Evolutionary conservation across 202 grass and related monocot genomes (phyloP).

Genomic region (Zoysia matrella): DNA sequence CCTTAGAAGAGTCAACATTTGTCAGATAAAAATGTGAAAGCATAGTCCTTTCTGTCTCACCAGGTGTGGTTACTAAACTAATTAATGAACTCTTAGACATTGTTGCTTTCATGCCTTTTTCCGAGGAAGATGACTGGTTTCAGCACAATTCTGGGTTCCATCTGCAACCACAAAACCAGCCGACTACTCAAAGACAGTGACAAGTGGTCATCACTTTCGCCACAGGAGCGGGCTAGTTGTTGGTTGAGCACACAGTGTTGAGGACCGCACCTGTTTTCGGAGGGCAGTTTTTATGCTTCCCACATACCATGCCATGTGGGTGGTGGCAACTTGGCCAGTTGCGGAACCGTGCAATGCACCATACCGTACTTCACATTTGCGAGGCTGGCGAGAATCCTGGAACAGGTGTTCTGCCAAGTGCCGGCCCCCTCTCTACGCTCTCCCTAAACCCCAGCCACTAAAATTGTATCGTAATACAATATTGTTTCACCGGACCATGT

Average conservation of each 20-base stretch:
- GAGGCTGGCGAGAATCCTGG: slow-evolving; percentile 29
- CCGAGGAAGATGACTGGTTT: neutral
- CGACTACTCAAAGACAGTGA: neutral
- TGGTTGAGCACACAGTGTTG: neutral
- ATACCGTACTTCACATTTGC: neutral
- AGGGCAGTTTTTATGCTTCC: neutral
- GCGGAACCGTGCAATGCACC: slow-evolving; percentile 21
- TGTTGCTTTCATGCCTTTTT: slow-evolving; percentile 20
- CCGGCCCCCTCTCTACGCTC: neutral
- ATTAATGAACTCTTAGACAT: neutral
- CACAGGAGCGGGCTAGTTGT: slow-evolving; percentile 23
- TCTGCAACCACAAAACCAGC: neutral
- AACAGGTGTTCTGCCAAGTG: slow-evolving; percentile 31
- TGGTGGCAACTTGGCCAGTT: slow-evolving; percentile 38
- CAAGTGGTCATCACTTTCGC: neutral
- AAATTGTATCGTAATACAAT: neutral
- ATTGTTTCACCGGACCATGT: neutral
- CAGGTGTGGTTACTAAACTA: neutral
- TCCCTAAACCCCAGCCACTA: slow-evolving; percentile 25
- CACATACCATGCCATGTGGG: neutral
- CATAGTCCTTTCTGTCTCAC: neutral
- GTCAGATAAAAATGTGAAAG: neutral
- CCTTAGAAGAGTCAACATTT: neutral
- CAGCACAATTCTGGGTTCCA: neutral
- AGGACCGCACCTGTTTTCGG: slow-evolving; percentile 19